phyloP scores from a whole-genome alignment of 192 early-diverging fungal species.

The Coemansia sp. region DNA sequence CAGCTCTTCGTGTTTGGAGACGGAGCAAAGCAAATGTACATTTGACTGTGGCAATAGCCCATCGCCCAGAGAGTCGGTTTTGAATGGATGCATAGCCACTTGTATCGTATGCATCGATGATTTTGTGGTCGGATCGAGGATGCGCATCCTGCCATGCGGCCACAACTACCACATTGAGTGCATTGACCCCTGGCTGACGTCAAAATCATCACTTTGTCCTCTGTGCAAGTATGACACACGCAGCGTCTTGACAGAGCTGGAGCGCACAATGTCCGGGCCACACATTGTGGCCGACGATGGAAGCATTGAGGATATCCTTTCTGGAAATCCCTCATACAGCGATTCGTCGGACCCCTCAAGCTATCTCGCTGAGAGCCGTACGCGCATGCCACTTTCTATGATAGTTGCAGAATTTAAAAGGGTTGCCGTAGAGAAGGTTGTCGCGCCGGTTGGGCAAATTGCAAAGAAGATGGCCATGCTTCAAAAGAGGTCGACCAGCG shows the following conservation, averaged over 20 bases:
- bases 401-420: not conserved
- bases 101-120: constrained; percentile 58
- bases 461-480: not conserved
- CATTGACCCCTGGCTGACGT: constrained; percentile 58
- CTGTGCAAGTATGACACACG: constrained; percentile 56
- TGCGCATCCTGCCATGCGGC: constrained; percentile 55
- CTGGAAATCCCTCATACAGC: constrained; percentile 7
- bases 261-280: constrained; percentile 36
- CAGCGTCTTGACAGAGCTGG: constrained; percentile 46
- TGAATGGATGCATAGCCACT: constrained; percentile 48
- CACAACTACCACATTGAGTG: constrained; percentile 60
- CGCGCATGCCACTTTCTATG: constrained; percentile 20
- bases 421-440: constrained; percentile 1
- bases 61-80: not conserved
- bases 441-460: constrained; percentile 2
- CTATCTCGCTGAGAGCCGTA: constrained; percentile 40
- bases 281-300: constrained; percentile 11
- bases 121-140: constrained; percentile 47
- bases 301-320: constrained; percentile 20
- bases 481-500: not conserved
- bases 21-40: not conserved
- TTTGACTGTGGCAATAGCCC: not conserved
- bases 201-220: constrained; percentile 55
- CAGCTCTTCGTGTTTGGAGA: not conserved
- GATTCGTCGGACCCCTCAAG: constrained; percentile 36